Evolutionary conservation across 2,329 filamentous ascomycete species (phyloP).

Genomic region (Aphanocladium album): DNA sequence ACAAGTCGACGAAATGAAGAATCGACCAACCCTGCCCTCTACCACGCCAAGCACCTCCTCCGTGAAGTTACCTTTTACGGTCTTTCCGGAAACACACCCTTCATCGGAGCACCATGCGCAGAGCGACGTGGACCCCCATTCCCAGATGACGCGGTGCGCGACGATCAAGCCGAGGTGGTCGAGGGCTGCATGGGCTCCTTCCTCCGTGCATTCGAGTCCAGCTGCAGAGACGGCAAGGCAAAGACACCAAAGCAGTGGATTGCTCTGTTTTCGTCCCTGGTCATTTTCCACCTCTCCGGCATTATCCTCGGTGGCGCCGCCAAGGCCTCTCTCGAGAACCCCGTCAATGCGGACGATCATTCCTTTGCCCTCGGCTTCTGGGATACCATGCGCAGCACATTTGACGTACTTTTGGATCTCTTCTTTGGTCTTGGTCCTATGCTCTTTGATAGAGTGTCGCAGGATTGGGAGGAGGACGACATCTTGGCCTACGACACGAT

Average conservation of each 20-base stretch:
- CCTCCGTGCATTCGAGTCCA: slow-evolving; percentile 47
- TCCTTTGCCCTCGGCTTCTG: background rate
- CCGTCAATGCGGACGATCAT: slow-evolving; percentile 7
- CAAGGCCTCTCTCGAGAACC: background rate
- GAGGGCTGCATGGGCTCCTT: slow-evolving; percentile 48
- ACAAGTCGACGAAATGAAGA: slow-evolving; percentile 44
- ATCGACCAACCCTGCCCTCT: slow-evolving; percentile 44
- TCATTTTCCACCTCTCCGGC: slow-evolving; percentile 53
- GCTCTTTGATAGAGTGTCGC: slow-evolving; percentile 2
- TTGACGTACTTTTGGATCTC: background rate
- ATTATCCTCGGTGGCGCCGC: slow-evolving; percentile 45
- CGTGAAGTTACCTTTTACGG: slow-evolving; percentile 52
- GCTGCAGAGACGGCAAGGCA: slow-evolving; percentile 28
- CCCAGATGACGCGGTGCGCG: slow-evolving; percentile 40
- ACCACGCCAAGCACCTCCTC: slow-evolving; percentile 50
- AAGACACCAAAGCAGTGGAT: slow-evolving; percentile 44
- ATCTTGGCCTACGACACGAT: background rate
- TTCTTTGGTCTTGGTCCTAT: slow-evolving; percentile 2
- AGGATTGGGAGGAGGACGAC: slow-evolving; percentile 7
- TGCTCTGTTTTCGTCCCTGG: slow-evolving; percentile 49
- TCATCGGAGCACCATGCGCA: slow-evolving; percentile 27
- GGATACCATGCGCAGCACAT: background rate
- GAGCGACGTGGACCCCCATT: slow-evolving; percentile 17
- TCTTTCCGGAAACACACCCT: slow-evolving; percentile 43
- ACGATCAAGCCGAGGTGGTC: slow-evolving; percentile 43